Base-by-base conservation (phyloP, 2,329 filamentous ascomycete species). In the Epichloe baconii region DNA sequence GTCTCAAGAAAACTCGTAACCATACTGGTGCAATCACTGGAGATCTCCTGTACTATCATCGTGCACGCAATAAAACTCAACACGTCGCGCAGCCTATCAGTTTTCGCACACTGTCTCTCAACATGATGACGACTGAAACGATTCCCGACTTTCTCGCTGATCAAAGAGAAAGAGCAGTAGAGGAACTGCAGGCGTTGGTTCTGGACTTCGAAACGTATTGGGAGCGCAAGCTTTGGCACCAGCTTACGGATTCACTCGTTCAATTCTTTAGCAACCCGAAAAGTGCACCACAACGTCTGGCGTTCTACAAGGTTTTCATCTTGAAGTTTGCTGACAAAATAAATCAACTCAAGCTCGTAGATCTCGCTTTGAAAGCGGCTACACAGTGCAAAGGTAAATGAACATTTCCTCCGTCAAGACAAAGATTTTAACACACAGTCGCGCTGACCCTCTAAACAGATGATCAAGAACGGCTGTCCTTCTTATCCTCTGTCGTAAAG, bases 211-310 rank as follows among this genome's bases (percentile, higher is more conserved):
- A 98, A 75, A 89, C 95, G 67, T 87, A 83, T 65, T 98, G 93
- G 93, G 93, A 98, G 76, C 84, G 91, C 63, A 96, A 96, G 74
- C 79, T 98, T 71, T 98, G 93, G 93, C 93, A 98, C 74, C 90
- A 98, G 72, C 85, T 98, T 59, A 98, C 93, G 37, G 86, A 95
- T 64, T 77, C 84, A 49, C 79, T 98, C 52, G 76, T 95, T 60
- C 79, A 86, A 59, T 96, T 91, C 78, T 98, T 96, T 74, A 83
- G 83, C 63, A 73, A 87, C 61, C 78, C 86, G 44, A 80, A 83
- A 64, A 97, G 90, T 70, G 85, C 82, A 52, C 76, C 81, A 53
- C 88, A 95, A 72, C 85, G 91, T 64, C 79, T 98, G 72, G 76
- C 83, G 54, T 85, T 98, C 69, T 98, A 93, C 77, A 88, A 93